Evolutionary conservation across 306 rosid genomes (phyloP).

Genomic region (Quercus rubra): DNA sequence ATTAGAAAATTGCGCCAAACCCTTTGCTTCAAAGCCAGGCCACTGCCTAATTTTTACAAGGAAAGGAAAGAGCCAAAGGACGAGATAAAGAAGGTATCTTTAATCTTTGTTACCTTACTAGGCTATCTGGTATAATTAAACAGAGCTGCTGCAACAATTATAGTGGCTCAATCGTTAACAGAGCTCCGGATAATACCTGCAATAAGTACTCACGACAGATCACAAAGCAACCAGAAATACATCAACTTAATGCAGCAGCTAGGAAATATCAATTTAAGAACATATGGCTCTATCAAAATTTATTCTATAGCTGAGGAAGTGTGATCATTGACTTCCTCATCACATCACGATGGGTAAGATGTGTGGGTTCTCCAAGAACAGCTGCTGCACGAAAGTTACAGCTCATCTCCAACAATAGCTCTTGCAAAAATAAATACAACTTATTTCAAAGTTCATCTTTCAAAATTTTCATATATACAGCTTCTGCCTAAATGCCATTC

Average conservation of each 20-base stretch:
- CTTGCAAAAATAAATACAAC: neutral
- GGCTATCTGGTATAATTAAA: neutral
- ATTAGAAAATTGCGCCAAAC: slow-evolving; percentile 65
- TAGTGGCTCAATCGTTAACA: neutral
- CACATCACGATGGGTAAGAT: neutral
- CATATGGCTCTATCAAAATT: neutral
- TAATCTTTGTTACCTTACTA: neutral
- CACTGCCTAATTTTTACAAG: slow-evolving; percentile 81
- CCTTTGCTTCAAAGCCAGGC: slow-evolving; percentile 95
- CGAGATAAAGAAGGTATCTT: slow-evolving; percentile 46
- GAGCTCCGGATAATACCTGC: too few relatives aligned
- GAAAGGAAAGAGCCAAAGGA: slow-evolving; percentile 52
- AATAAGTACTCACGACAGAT: neutral
- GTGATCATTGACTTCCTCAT: neutral
- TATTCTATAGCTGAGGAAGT: neutral
- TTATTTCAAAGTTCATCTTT: neutral
- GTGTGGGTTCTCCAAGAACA: neutral
- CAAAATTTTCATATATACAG: neutral
- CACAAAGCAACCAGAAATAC: neutral
- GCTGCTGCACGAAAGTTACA: neutral
- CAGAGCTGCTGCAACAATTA: neutral
- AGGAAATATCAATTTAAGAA: neutral
- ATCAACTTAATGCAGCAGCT: neutral
- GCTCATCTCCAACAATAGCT: neutral
- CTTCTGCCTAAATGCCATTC: neutral